Base-by-base conservation (phyloP, 2,329 filamentous ascomycete species). In the Pezicula carpinea region DNA sequence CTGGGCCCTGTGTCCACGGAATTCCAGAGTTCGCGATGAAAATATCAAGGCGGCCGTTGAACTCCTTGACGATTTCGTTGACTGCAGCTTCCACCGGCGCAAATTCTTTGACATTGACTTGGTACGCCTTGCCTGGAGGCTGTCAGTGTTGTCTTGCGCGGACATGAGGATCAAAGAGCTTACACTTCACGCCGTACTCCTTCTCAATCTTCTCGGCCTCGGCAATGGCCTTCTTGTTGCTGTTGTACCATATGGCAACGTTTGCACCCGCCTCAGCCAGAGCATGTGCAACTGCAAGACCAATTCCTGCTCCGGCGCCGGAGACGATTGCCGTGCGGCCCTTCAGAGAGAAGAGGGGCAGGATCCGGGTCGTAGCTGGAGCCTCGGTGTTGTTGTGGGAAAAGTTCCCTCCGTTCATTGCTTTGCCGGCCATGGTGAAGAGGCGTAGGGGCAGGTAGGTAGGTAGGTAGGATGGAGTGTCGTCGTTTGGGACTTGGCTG, bases 1-100 rank as follows among this genome's bases (percentile, higher is more conserved):
- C 80, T 7, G 81, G 64, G 0, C 84, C 83, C 49, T 87, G 74
- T 2, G 77, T 82, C 85, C 85, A 91, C 0, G 82, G 76, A 44
- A 90, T 82, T 43, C 87, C 87, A 13, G 83, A 83, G 62, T 93
- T 92, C 56, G 87, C 87, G 38, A 91, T 79, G 58, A 92, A 89
- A 55, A 89, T 73, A 59, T 91, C 87, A 7, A 92, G 77, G 5
- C 85, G 79, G 49, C 83, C 83, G 60, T 85, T 82, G 68, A 91
- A 86, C 14, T 91, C 85, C 49, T 70, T 63, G 36, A 83, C 69
- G 52, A 79, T 75, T 6, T 69, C 65, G 50, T 74, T 66, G 34
- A 85, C 70, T 8, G 75, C 71, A 14, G 66, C 60, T 31, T 75
- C 67, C 10, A 82, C 75, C 4, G 71, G 68, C 1, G 48, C 32